Percentiles rank a stretch among this genome's conserved stretches.
phyloP scores from a whole-genome alignment of 306 rosid species.

The Neltuma alba region DNA sequence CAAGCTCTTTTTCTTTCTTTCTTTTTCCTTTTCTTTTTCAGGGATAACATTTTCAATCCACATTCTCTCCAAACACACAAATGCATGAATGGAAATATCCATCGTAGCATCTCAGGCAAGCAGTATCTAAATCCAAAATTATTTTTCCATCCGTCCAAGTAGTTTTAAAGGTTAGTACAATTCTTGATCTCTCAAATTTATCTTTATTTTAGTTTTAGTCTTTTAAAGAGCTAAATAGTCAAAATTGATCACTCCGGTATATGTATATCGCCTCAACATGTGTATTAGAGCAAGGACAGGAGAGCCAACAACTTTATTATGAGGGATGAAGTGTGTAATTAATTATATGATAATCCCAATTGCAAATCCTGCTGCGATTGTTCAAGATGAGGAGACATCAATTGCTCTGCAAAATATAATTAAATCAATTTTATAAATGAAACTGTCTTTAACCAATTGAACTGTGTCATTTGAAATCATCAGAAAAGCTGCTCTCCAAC shows the following conservation, averaged over 20 bases:
- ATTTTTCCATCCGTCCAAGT: too few species aligned
- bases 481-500: not conserved
- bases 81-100: too few species aligned
- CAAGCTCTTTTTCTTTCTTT: too few species aligned
- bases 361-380: conserved; percentile 1
- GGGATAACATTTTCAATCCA: too few species aligned
- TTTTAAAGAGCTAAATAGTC: too few species aligned
- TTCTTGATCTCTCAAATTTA: too few species aligned
- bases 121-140: too few species aligned
- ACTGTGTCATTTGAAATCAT: not conserved
- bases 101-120: too few species aligned
- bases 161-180: too few species aligned
- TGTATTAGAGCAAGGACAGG: not conserved
- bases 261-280: not conserved
- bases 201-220: too few species aligned
- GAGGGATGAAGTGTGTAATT: not conserved
- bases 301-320: not conserved
- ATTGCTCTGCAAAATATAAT: not conserved
- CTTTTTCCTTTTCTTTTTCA: too few species aligned
- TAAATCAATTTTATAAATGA: not conserved
- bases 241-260: not conserved
- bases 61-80: too few species aligned
- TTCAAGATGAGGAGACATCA: not conserved
- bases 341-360: not conserved
- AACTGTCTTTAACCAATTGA: not conserved